Percentiles rank a stretch among this genome's conserved stretches.
Conservation (phyloP, 768 basidiomycete species). For the Mycena chlorophos region DNA sequence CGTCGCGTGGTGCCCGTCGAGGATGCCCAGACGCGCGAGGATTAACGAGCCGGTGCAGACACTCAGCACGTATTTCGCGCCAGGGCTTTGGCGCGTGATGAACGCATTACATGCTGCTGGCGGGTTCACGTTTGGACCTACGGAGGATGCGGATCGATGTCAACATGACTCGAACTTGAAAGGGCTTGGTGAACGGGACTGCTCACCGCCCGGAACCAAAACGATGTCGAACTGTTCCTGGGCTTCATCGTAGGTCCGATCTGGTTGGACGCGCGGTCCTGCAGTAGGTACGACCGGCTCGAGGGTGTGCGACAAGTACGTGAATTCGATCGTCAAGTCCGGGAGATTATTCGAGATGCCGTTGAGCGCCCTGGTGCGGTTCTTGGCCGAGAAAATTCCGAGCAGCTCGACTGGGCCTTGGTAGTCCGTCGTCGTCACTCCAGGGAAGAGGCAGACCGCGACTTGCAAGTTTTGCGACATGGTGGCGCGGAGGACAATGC, state of each 20-base stretch:
- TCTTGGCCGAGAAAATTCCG: slow-evolving; percentile 21
- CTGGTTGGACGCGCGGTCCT: slow-evolving; percentile 23
- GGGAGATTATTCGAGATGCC: slow-evolving; percentile 3
- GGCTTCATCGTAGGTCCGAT: slow-evolving; percentile 26
- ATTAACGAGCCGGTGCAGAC: slow-evolving; percentile 38
- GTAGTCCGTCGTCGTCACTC: slow-evolving; percentile 30
- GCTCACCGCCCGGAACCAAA: slow-evolving; percentile 30
- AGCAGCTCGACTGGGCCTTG: slow-evolving; percentile 35
- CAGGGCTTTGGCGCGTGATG: slow-evolving; percentile 28
- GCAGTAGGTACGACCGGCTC: slow-evolving; percentile 23
- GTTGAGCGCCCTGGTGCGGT: slow-evolving; percentile 8
- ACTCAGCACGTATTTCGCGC: slow-evolving; percentile 34
- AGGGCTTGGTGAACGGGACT: background rate
- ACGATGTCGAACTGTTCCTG: slow-evolving; percentile 32
- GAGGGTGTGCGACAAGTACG: slow-evolving; percentile 25
- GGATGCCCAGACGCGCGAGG: slow-evolving; percentile 33
- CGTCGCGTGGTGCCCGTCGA: slow-evolving; percentile 37
- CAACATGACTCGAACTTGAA: too few species aligned
- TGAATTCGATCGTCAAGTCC: slow-evolving; percentile 21
- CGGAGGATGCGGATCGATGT: too few species aligned
- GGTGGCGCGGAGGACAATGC: background rate
- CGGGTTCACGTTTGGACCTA: slow-evolving; percentile 15
- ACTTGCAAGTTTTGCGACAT: slow-evolving; percentile 20
- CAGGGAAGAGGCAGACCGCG: slow-evolving; percentile 35
- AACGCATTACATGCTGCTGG: slow-evolving; percentile 22